Evolutionary conservation across 164 flowering plant species (phyloP).

Genomic region (Piper longum): DNA sequence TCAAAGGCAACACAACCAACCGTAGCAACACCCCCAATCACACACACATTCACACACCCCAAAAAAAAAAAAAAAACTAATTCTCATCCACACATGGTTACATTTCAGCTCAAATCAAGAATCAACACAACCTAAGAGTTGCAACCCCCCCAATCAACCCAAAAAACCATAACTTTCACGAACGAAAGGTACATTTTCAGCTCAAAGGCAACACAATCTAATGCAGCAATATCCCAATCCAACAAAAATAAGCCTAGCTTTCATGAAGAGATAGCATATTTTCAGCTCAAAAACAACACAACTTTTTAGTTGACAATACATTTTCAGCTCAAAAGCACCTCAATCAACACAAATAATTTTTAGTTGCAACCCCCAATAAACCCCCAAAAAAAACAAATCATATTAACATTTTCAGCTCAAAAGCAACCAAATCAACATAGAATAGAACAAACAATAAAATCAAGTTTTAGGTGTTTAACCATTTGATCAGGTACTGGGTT

Average conservation of each 20-base stretch:
- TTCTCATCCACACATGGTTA: not conserved
- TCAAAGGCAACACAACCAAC: not conserved
- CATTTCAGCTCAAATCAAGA: not conserved
- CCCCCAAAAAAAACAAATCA: not conserved
- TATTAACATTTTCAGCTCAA: not conserved
- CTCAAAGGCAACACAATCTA: not conserved
- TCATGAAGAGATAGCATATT: too few species aligned
- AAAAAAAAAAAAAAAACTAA: not conserved
- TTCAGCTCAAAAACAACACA: too few species aligned
- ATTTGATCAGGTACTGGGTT: constrained; percentile 72
- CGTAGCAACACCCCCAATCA: too few species aligned
- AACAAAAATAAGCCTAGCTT: too few species aligned
- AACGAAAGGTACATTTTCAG: too few species aligned
- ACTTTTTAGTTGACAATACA: too few species aligned
- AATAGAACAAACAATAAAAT: not conserved
- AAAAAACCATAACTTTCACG: too few species aligned
- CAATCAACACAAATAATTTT: too few species aligned
- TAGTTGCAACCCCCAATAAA: too few species aligned
- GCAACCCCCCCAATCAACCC: too few species aligned
- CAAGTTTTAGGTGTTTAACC: constrained; percentile 25
- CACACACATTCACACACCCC: not conserved
- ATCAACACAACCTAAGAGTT: not conserved
- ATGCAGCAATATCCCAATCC: too few species aligned
- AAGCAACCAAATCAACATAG: not conserved
- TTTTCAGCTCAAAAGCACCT: too few species aligned